A percentile compares a stretch with the other conserved stretches of the same genome.
phyloP scores from a whole-genome alignment of 2,329 filamentous ascomycete genomes.

The Trichoderma asperellum region DNA sequence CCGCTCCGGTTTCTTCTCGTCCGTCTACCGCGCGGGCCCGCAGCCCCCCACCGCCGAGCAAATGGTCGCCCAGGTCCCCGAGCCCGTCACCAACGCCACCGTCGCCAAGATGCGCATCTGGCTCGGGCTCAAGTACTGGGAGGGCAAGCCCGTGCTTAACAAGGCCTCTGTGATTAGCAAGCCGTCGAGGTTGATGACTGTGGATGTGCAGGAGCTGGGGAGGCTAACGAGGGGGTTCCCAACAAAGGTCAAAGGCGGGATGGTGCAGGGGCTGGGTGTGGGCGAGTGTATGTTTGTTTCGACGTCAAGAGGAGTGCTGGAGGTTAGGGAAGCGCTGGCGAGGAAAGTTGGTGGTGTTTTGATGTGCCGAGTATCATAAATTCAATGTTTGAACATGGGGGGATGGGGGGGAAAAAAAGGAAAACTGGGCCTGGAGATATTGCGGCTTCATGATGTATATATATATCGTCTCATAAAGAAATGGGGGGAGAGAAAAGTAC shows the following conservation, averaged over 20 bases:
- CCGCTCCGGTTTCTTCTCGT: conserved; percentile 78
- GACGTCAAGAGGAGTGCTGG: conserved; percentile 77
- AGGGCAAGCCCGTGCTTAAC: conserved; percentile 76
- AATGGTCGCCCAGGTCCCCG: conserved; percentile 53
- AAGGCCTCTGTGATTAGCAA: conserved; percentile 70
- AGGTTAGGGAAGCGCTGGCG: conserved; percentile 80
- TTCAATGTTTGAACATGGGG: background rate
- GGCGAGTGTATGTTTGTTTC: conserved; percentile 83
- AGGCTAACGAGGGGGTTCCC: conserved; percentile 70
- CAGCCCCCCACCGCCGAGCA: conserved; percentile 54
- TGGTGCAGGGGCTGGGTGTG: conserved; percentile 73
- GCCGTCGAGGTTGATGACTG: conserved; percentile 72
- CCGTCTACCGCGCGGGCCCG: conserved; percentile 72
- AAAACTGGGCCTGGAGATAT: background rate
- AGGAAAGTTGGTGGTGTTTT: conserved; percentile 79
- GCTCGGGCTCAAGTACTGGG: conserved; percentile 89
- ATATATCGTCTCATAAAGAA: conserved; percentile 6
- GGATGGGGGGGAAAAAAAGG: background rate
- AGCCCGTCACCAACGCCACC: conserved; percentile 69
- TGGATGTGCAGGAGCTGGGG: conserved; percentile 65
- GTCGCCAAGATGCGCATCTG: conserved; percentile 76
- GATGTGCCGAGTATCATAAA: conserved; percentile 68
- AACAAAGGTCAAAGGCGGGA: conserved; percentile 61
- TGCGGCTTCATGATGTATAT: conserved; percentile 5
- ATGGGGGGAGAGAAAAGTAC: background rate